Base-by-base conservation (phyloP, 1,284 basidiomycete species). In the Leucoagaricus sp. region DNA sequence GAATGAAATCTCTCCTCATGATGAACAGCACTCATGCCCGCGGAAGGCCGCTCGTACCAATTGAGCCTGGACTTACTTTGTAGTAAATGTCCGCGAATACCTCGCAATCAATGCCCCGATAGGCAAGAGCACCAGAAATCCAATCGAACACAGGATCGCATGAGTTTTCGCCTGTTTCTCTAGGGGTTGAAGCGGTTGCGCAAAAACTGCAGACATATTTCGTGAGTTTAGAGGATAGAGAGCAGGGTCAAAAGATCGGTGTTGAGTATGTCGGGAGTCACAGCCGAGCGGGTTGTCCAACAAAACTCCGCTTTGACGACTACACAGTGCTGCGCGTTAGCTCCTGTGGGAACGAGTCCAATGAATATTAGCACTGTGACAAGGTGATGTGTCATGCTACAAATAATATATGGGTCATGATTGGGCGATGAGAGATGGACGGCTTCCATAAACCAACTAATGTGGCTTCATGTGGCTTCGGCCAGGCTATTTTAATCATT, bases 41-140 rank as follows among this genome's bases (percentile, higher is more conserved):
- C 33, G 17, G 23, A 10, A 34, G 17, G 7, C 15, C 33, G 9
- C 12, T 12, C n/a, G 13, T 26, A 21, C n/a, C 12, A 28, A 6
- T 4, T 28, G 26, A 46, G 29, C 15, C 13, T 23, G 8, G n/a
- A 62, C 72, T 60, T 58, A 80, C 80, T 64, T 68, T 25, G 67
- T 69, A 23, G 71, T 77, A 66, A 73, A 82, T 59, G 75, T 85
- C 47, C 86, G 77, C 1, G 78, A 70, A 59, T 79, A 82, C 55
- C 87, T 77, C 1, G 84, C 81, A 26, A 84, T 67, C 55, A 89
- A 70, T 8, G 77, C 76, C 3, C 84, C 87, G 23, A 83, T 57
- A 1, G 87, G 87, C 0, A 88, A 71, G 2, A 87, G 63, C 47
- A 88, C 69, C 60, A 88, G 72, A 62, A 86, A 86, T 1, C 82